A percentile compares a stretch with the other conserved stretches of the same genome.
These are phyloP conservation scores for Macrocystidia cucumis DNA, from an alignment of 1,284 basidiomycete species.

Conservation along the genomic window DNA sequence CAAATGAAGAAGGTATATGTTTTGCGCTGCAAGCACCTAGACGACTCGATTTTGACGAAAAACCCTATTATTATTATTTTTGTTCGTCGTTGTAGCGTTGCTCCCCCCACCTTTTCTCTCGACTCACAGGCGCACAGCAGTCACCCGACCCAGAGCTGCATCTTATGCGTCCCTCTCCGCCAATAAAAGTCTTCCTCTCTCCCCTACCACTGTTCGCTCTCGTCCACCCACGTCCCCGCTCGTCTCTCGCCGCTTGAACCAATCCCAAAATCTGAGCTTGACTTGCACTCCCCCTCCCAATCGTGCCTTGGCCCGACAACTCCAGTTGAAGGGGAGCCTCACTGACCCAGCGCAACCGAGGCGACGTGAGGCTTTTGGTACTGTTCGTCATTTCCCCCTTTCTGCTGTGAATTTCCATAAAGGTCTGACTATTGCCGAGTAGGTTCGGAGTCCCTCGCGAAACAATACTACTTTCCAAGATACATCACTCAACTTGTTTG, in stretches of 20 bases:
- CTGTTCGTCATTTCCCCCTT: slow-evolving; percentile 23
- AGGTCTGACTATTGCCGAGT: slow-evolving; percentile 1
- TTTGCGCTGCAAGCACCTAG: no score
- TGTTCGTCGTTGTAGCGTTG: slow-evolving; percentile 29
- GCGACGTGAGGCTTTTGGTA: slow-evolving; percentile 46
- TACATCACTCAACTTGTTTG: slow-evolving; percentile 52
- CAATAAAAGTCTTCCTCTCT: slow-evolving; percentile 18
- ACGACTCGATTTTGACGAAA: no score
- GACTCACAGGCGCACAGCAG: slow-evolving; percentile 38
- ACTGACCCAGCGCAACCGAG: slow-evolving; percentile 67
- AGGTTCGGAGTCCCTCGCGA: slow-evolving; percentile 25
- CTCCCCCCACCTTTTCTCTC: slow-evolving; percentile 55
- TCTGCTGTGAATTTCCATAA: not conserved
- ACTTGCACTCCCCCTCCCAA: slow-evolving; percentile 64
- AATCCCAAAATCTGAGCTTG: slow-evolving; percentile 25
- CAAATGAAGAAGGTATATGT: slow-evolving; percentile 35
- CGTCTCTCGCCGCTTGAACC: slow-evolving; percentile 26
- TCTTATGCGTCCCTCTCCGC: slow-evolving; percentile 32
- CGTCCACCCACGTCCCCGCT: slow-evolving; percentile 10
- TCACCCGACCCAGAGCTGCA: slow-evolving; percentile 41
- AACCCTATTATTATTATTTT: not conserved
- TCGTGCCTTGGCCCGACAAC: slow-evolving; percentile 42
- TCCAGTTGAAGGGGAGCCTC: slow-evolving; percentile 57
- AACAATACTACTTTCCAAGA: slow-evolving; percentile 25
- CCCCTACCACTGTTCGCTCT: slow-evolving; percentile 19